phyloP scores from a whole-genome alignment of 495 filamentous ascomycete genomes.

The Penicillium odoratum region DNA sequence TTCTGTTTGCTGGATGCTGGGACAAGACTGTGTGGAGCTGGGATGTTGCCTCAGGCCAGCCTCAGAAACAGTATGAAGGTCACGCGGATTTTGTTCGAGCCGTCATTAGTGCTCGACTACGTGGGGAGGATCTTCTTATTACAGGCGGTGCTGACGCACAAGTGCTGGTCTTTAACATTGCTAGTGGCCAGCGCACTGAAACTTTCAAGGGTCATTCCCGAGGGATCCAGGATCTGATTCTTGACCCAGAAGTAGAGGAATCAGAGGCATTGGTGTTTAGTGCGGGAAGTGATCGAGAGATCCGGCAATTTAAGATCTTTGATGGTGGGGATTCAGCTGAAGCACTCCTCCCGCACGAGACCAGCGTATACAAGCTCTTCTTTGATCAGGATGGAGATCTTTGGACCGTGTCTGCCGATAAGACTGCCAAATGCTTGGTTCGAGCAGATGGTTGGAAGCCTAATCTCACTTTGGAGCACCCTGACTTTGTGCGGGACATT shows the following conservation, averaged over 20 bases:
- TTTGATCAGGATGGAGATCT: constrained; percentile 73
- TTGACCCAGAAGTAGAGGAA: constrained; percentile 59
- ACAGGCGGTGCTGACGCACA: constrained; percentile 85
- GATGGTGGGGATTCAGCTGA: constrained; percentile 49
- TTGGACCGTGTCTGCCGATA: constrained; percentile 90
- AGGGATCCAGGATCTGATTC: constrained; percentile 69
- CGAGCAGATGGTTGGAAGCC: constrained; percentile 63
- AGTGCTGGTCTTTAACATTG: constrained; percentile 79
- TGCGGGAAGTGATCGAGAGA: constrained; percentile 80
- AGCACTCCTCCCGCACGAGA: constrained; percentile 80
- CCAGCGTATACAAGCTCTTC: constrained; percentile 81
- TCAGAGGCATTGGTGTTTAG: constrained; percentile 64
- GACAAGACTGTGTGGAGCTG: constrained; percentile 89
- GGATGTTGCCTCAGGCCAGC: constrained; percentile 57
- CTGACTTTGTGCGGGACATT: constrained; percentile 86
- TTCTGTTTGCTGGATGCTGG: constrained; percentile 87
- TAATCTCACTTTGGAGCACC: constrained; percentile 73
- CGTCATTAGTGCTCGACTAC: constrained; percentile 52
- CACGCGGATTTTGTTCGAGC: constrained; percentile 92
- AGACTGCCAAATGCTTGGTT: constrained; percentile 71
- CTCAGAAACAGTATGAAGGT: constrained; percentile 62
- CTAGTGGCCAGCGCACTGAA: constrained; percentile 64
- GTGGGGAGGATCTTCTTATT: constrained; percentile 66
- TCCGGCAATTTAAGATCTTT: constrained; percentile 58
- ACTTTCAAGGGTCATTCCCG: constrained; percentile 77